Percentiles rank a stretch among this genome's conserved stretches.
Evolutionary conservation across 1,284 basidiomycete species (phyloP).

Genomic region (Xerocomus alliaceus): DNA sequence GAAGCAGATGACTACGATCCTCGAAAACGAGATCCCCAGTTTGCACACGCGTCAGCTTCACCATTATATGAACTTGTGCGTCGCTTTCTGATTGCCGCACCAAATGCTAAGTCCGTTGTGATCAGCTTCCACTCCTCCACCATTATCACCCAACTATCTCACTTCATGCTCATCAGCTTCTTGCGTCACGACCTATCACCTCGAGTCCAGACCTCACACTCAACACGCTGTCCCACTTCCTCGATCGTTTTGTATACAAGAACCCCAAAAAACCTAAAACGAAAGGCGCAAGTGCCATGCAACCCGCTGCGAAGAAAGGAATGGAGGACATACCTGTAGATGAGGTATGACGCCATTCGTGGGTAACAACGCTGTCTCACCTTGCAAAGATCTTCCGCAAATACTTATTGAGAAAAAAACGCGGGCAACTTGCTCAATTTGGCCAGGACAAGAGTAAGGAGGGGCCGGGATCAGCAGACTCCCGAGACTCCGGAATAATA

Average conservation of each 20-base stretch:
- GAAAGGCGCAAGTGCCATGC: slow-evolving; percentile 91
- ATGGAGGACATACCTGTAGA: slow-evolving; percentile 86
- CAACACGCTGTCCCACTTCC: slow-evolving; percentile 92
- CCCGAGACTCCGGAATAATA: slow-evolving; percentile 33
- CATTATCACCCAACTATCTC: slow-evolving; percentile 92
- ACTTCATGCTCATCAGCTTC: slow-evolving; percentile 85
- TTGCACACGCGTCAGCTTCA: slow-evolving; percentile 81
- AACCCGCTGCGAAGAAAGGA: slow-evolving; percentile 82
- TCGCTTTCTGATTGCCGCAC: slow-evolving; percentile 5
- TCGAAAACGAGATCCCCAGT: slow-evolving; percentile 90
- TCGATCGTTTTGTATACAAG: slow-evolving; percentile 90
- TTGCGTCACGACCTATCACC: slow-evolving; percentile 74
- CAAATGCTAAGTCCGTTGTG: background rate
- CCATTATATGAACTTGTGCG: slow-evolving; percentile 90
- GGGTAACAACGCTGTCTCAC: slow-evolving; percentile 7
- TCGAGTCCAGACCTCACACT: slow-evolving; percentile 88
- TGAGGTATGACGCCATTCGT: slow-evolving; percentile 59
- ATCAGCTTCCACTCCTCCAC: slow-evolving; percentile 75
- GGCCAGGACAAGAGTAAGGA: slow-evolving; percentile 41
- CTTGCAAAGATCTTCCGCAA: slow-evolving; percentile 63
- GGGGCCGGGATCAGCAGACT: slow-evolving; percentile 37
- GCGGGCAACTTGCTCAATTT: slow-evolving; percentile 49
- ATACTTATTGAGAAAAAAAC: slow-evolving; percentile 69
- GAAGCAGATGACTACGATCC: slow-evolving; percentile 76
- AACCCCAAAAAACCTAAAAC: slow-evolving; percentile 88